These are phyloP conservation scores for Plasmodium relictum DNA, from an alignment of 169 alveolate genomes.

Conservation along the genomic window DNA sequence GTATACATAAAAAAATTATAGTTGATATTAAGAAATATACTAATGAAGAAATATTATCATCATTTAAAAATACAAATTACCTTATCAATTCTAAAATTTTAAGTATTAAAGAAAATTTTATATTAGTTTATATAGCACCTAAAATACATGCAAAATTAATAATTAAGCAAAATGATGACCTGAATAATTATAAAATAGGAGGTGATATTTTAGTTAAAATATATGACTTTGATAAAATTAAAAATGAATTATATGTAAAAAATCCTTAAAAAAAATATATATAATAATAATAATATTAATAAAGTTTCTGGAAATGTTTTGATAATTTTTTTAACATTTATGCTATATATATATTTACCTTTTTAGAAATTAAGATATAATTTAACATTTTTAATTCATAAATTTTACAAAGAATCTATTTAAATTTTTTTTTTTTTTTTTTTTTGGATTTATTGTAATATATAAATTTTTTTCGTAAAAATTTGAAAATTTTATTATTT, in stretches of 20 bases:
- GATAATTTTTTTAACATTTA: background rate
- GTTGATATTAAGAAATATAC: slow-evolving; percentile 46
- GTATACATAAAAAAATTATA: slow-evolving; percentile 36
- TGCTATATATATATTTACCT: background rate
- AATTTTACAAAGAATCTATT: background rate
- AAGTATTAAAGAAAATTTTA: background rate
- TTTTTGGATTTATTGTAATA: background rate
- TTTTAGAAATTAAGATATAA: background rate
- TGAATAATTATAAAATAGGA: slow-evolving; percentile 15
- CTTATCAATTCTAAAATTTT: slow-evolving; percentile 33
- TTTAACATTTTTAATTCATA: no score
- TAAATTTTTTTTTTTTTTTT: background rate
- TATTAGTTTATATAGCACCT: slow-evolving; percentile 55
- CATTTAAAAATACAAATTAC: slow-evolving; percentile 25
- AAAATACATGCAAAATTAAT: slow-evolving; percentile 41
- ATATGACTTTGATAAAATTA: slow-evolving; percentile 15
- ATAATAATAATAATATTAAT: background rate
- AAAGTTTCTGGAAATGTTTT: background rate
- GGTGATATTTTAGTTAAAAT: slow-evolving; percentile 7
- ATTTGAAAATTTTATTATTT: background rate
- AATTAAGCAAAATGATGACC: slow-evolving; percentile 2
- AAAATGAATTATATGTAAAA: slow-evolving; percentile 37
- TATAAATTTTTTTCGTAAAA: background rate
- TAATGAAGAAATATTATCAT: slow-evolving; percentile 48
- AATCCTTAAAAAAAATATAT: background rate